A percentile compares a stretch with the other conserved stretches of the same genome.
These are phyloP conservation scores for rapeseed (Brassica napus) DNA, from an alignment of 345 rosid species.

Conservation along the genomic window Da-Ae NC_063447.1:12380501-12381000, in stretches of 20 bases:
- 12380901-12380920: slow-evolving; percentile 92
- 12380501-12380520: not conserved
- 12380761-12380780: slow-evolving; percentile 94
- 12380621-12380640: slow-evolving; percentile 67
- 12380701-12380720: slow-evolving; percentile 1
- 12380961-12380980: slow-evolving; percentile 14
- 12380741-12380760: slow-evolving; percentile 6
- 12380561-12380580: slow-evolving; percentile 78
- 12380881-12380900: slow-evolving; percentile 88
- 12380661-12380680: slow-evolving; percentile 84
- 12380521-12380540: not conserved
- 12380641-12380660: slow-evolving; percentile 74
- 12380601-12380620: slow-evolving; percentile 41
- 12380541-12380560: slow-evolving; percentile 83
- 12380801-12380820: slow-evolving; percentile 74
- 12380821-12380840: slow-evolving; percentile 77
- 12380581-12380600: slow-evolving; percentile 52
- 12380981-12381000: slow-evolving; percentile 63
- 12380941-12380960: slow-evolving; percentile 8
- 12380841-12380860: slow-evolving; percentile 82
- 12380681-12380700: slow-evolving; percentile 21
- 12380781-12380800: slow-evolving; percentile 96
- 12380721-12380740: not conserved
- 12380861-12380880: slow-evolving; percentile 73
- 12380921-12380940: slow-evolving; percentile 50